Base-by-base conservation (phyloP, 2,329 filamentous ascomycete species). In the Verruconis gallopava region DNA sequence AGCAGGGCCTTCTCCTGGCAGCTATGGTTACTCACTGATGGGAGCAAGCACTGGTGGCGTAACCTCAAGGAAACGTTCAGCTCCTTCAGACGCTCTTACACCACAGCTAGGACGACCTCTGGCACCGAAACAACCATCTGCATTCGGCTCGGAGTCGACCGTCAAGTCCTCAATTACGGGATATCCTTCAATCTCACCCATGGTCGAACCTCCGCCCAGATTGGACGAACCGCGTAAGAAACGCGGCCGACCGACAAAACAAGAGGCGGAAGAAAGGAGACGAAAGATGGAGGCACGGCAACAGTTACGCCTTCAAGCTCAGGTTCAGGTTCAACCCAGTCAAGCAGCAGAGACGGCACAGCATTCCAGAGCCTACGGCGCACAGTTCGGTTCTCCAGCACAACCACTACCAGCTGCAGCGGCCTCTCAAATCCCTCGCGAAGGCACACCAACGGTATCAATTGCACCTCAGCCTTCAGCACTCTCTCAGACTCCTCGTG, bases 261-360 rank as follows among this genome's bases (percentile, higher is more conserved):
- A 43, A 32, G 41, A 43, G 35, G 34, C 22, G 41, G 41, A 43
- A 32, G 41, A 43, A 33, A 6, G 41, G 15, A 40, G 17, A 17
- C 19, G 21, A 28, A 6, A 25, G 12, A 12, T 13, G 14, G 37
- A 20, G 11, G 41, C 19, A 21, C 25, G 20, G 21, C 22, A n/a
- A n/a, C 25, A 30, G 25, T n/a, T 9, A 35, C 28, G 20, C 19
- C 25, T 18, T 36, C 13, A 37, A 19, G 33, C 21, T n/a, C 30
- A n/a, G n/a, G n/a, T n/a, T n/a, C n/a, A n/a, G n/a, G n/a, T n/a
- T n/a, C n/a, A n/a, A n/a, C n/a, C n/a, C n/a, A n/a, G n/a, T n/a
- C n/a, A 33, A 22, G 18, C 32, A 21, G 17, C 40, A 6, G 4
- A 17, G 13, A 15, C 32, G 18, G 20, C 21, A 15, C 18, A 33